Base-by-base conservation (phyloP, 2,329 filamentous ascomycete species). In the Xylaria sp. region DNA sequence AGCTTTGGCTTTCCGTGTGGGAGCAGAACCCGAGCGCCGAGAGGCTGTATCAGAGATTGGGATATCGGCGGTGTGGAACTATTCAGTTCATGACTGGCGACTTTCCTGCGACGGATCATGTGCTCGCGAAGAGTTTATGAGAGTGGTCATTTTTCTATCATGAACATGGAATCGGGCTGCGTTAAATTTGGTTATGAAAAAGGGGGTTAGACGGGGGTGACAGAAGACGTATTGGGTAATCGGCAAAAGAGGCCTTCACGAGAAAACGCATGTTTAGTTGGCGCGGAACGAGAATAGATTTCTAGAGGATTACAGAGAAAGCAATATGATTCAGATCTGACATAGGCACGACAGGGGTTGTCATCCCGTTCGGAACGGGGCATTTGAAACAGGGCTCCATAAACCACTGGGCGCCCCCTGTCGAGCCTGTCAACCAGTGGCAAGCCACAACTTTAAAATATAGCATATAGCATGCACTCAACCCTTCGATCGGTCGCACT, bases 1-100 rank as follows among this genome's bases (percentile, higher is more conserved):
- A 71, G 31, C 43, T 79, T 9, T 78, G 77, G 77, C 55, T 79
- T 39, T 73, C 72, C 2, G 77, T 78, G 1, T 79, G 75, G 75
- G 76, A 78, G 63, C 46, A 77, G 2, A 75, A 75, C 33, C 1
- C 20, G 6, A 56, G 31, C 9, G 74, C 76, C 1, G 68, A 73
- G 69, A 67, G 67, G 31, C 62, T 78, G 55, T 79, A 79, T 46
- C 28, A 60, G 64, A 66, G 66, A 43, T 56, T 76, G 6, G 76
- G 77, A 4, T 79, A 74, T 39, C 57, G 43, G 46, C 72, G 68
- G 52, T 71, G 72, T 3, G 78, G 77, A 18, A 56, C 68, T 33
- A 61, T 60, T 6, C 68, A 73, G 3, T 79, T 78, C 56, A 66
- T 48, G 15, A 72, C 68, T 0, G 76, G 78, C 1, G 46, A 48